Evolutionary conservation across 2,329 filamentous ascomycete species (phyloP).

Genomic region (Claviceps monticola): DNA sequence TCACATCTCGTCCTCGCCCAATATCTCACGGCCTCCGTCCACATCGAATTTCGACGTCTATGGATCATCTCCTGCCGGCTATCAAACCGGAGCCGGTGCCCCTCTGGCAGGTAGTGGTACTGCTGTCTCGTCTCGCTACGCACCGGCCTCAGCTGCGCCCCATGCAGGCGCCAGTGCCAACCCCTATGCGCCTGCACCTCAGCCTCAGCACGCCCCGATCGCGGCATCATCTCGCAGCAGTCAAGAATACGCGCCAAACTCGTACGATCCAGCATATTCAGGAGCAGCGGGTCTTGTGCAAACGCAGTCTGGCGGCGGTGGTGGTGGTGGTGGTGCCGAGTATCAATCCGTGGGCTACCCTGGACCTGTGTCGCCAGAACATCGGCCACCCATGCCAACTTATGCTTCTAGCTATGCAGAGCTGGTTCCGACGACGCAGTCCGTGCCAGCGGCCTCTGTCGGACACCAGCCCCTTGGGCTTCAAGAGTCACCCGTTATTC

Average conservation of each 20-base stretch:
- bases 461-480: slow-evolving; percentile 18
- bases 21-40: slow-evolving; percentile 61
- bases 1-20: slow-evolving; percentile 61
- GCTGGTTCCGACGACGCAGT: not conserved
- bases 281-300: slow-evolving; percentile 7
- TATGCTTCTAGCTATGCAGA: not conserved
- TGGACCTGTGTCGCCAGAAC: slow-evolving; percentile 9
- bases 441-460: slow-evolving; percentile 3
- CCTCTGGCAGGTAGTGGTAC: slow-evolving; percentile 19
- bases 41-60: slow-evolving; percentile 61
- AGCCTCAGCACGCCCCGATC: not conserved
- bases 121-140: slow-evolving; percentile 25
- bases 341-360: slow-evolving; percentile 10
- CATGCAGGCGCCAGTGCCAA: slow-evolving; percentile 11
- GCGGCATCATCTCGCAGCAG: not conserved
- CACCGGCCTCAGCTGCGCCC: slow-evolving; percentile 11
- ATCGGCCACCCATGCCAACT: slow-evolving; percentile 11
- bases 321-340: not conserved
- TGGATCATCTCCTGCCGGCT: slow-evolving; percentile 26
- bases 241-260: slow-evolving; percentile 10
- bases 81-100: slow-evolving; percentile 16
- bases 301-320: slow-evolving; percentile 5
- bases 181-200: slow-evolving; percentile 27
- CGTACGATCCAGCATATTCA: slow-evolving; percentile 23
- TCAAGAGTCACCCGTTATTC: slow-evolving; percentile 12